phyloP scores from a whole-genome alignment of 495 filamentous ascomycete genomes.

The Talaromyces nanjingensis region DNA sequence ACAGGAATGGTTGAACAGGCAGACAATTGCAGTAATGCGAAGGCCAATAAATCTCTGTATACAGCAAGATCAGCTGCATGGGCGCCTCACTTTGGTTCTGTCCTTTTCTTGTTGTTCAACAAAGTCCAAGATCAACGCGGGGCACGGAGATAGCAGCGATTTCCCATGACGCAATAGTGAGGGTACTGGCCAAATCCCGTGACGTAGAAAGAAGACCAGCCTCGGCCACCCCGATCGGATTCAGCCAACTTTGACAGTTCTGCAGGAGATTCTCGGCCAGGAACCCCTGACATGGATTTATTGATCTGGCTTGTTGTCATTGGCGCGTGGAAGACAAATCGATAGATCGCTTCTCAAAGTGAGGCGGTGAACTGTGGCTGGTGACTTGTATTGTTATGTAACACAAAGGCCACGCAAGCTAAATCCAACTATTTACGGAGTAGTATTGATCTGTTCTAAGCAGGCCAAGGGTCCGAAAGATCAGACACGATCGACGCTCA shows the following conservation, averaged over 20 bases:
- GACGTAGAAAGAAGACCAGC: not conserved
- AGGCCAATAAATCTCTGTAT: not conserved
- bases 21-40: not conserved
- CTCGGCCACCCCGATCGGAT: not conserved
- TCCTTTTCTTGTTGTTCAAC: not conserved
- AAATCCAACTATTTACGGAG: not conserved
- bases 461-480: not conserved
- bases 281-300: not conserved
- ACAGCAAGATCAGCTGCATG: not conserved
- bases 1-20: not conserved
- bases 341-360: not conserved
- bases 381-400: not conserved
- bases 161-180: not conserved
- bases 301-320: not conserved
- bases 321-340: not conserved
- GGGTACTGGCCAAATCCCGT: not conserved
- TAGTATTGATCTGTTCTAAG: not conserved
- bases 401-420: not conserved
- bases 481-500: slow-evolving; percentile 1
- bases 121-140: not conserved
- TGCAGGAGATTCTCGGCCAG: not conserved
- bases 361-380: slow-evolving; percentile 2
- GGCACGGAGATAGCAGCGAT: not conserved
- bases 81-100: not conserved
- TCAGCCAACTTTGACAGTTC: not conserved